Evolutionary conservation across 2,329 filamentous ascomycete genomes (phyloP).

Genomic region (Aspergillus sp.): DNA sequence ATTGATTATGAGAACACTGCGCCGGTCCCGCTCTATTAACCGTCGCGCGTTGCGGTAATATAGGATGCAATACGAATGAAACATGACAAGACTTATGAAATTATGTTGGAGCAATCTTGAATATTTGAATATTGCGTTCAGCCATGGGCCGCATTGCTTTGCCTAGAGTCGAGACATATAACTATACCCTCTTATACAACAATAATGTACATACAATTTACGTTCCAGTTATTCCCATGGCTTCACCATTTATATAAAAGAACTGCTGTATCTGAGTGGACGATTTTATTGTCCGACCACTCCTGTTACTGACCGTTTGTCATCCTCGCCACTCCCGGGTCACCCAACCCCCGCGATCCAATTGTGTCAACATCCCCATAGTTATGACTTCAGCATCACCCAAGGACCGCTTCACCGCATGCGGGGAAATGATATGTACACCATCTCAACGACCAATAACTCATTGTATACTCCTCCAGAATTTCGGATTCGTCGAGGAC

Average conservation of each 20-base stretch:
- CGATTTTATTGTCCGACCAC: not conserved
- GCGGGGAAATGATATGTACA: not conserved
- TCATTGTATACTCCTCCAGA: not conserved
- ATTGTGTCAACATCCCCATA: not conserved
- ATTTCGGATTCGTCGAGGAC: not conserved
- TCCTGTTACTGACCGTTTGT: not conserved
- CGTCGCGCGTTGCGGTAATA: not conserved
- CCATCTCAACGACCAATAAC: not conserved
- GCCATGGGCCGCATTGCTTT: not conserved
- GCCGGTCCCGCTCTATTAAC: slow-evolving; percentile 10
- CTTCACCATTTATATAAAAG: not conserved
- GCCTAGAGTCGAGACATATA: not conserved
- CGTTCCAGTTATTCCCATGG: too few relatives aligned
- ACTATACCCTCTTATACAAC: not conserved
- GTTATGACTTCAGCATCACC: slow-evolving; percentile 6
- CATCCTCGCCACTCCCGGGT: not conserved
- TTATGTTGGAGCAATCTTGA: too few relatives aligned
- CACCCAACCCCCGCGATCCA: not conserved
- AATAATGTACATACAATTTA: not conserved
- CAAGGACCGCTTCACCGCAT: not conserved
- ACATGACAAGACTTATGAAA: not conserved
- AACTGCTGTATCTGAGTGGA: not conserved
- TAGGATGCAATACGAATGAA: not conserved
- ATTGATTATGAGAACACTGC: slow-evolving; percentile 16
- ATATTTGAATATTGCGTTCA: not conserved